Evolutionary conservation across 2,329 filamentous ascomycete species (phyloP), one percentile per base, ranked within the genome.

Genomic region (Allantophomopsis lycopodina): DNA sequence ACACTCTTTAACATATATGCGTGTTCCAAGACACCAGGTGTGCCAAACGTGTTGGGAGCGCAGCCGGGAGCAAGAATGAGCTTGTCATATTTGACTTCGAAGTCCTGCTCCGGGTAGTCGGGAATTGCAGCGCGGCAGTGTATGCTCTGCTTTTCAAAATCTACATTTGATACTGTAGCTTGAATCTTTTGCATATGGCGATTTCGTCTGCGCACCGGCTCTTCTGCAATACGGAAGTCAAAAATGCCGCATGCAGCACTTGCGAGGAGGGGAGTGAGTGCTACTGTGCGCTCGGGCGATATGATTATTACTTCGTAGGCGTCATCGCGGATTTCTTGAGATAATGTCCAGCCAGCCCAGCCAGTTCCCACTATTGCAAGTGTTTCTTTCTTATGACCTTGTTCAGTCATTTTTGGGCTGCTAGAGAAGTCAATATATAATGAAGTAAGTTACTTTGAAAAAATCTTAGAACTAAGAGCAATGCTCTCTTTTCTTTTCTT

Each of bases 1-100:
- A 93, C 75, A 51, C 91, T 84, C 42, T 86, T 82, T 46, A 93
- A 69, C 59, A 91, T 91, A 46, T 78, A 74, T 1, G 85, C 84
- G 54, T 93, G 73, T 53, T 93, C 79, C 41, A 71, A 71, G 3
- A 93, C 84, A 1, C 86, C 86, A 12, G 82, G 77, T 4, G 85
- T 87, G 33, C 75, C 72, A 56, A 94, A 94, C 0, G 85, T 94
- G 59, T 88, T 50, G 7, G 42, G 43, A 32, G 45, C 46, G 45
- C 61, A 64, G 5, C 63, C 63, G 2, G 63, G 63, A 2, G 60
- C 58, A 3, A 67, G 46, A 30, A 63, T 52, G 5, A 67, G 46
- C 40, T 55, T 55, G 41, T 67, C 63, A 42, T 64, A 66, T 2
- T 46, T 33, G n/a, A 66, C 48, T 1, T 58, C 49, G 42, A 66